Base-by-base conservation (phyloP, 2,329 filamentous ascomycete species). In the Paradendryphiella salina region DNA sequence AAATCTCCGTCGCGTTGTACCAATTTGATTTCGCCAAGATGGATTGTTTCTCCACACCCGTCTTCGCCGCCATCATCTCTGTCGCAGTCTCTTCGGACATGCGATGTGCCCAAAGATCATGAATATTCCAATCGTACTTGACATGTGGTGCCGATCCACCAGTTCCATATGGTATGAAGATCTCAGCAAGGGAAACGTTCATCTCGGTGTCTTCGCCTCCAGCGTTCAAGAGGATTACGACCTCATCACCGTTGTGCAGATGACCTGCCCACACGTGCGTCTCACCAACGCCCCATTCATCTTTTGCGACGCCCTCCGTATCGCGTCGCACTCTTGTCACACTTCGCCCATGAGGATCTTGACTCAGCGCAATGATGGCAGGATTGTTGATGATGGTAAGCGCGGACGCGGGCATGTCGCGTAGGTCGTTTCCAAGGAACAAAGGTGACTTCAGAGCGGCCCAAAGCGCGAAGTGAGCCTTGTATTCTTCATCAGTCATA, bases 391-490 rank as follows among this genome's bases (percentile, higher is more conserved):
- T 63, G 4, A 78, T 75, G 2, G 64, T 67, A 10, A 80, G 61
- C 5, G 71, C 73, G 20, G 73, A 64, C 2, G 71, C 66, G 0
- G 71, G 64, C 40, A 77, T 73, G 14, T 70, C 69, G 36, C 67
- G 69, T 67, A 72, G 52, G 55, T 72, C 49, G 59, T 77, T 64
- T 50, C 76, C 77, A 56, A 80, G 73, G 62, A 80, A 50, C 46
- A 77, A 56, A 47, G 74, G 73, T 5, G 67, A 71, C 50, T 76
- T 76, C 45, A 78, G 55, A 50, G 72, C 70, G 33, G 73, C 61
- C 77, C 77, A 69, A 3, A 73, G 50, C 51, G 73, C 61, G 60
- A 80, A 73, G 54, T 77, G 66, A 18, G 66, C 57, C 59, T 71
- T 66, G 61, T 73, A 61, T 56, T 76, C 65, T 46, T 64, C 59